phyloP scores from a whole-genome alignment of 345 rosid species.

The Bruguiera parviflora region DNA sequence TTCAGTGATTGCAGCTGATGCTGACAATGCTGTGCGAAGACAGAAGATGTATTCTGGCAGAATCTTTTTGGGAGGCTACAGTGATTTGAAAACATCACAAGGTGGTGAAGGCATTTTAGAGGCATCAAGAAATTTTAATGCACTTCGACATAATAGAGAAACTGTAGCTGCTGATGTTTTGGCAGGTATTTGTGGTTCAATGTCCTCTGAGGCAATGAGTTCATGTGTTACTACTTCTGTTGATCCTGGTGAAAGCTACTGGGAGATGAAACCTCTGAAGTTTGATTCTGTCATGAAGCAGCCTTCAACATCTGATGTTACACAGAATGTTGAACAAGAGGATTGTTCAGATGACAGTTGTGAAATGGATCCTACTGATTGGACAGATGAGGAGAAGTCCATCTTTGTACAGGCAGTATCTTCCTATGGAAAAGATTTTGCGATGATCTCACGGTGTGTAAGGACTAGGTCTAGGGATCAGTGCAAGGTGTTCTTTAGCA shows the following conservation, averaged over 20 bases:
- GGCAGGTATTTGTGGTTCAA: constrained; percentile 71
- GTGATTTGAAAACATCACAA: constrained; percentile 41
- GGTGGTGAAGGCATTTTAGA: constrained; percentile 45
- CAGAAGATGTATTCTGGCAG: constrained; percentile 38
- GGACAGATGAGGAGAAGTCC: constrained; percentile 90
- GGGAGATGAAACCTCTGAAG: constrained; percentile 42
- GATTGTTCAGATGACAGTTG: constrained; percentile 91
- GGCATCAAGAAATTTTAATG: constrained; percentile 45
- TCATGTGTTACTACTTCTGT: constrained; percentile 70
- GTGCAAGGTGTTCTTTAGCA: constrained; percentile 88
- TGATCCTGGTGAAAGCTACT: constrained; percentile 48
- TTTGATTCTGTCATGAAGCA: constrained; percentile 41
- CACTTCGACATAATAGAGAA: constrained; percentile 56
- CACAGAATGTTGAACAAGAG: constrained; percentile 67
- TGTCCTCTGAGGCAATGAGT: constrained; percentile 84
- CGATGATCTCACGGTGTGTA: constrained; percentile 57
- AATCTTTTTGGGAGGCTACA: constrained; percentile 38
- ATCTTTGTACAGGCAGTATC: constrained; percentile 69
- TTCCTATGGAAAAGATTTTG: constrained; percentile 80
- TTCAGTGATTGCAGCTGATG: constrained; percentile 71
- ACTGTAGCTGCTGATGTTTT: constrained; percentile 78
- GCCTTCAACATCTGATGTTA: constrained; percentile 52
- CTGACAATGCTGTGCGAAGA: constrained; percentile 40
- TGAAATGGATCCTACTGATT: constrained; percentile 74
- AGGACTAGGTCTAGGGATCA: constrained; percentile 74